These are phyloP conservation scores for Penicillium waksmanii DNA, from an alignment of 495 filamentous ascomycete species.

Conservation along the genomic window DNA sequence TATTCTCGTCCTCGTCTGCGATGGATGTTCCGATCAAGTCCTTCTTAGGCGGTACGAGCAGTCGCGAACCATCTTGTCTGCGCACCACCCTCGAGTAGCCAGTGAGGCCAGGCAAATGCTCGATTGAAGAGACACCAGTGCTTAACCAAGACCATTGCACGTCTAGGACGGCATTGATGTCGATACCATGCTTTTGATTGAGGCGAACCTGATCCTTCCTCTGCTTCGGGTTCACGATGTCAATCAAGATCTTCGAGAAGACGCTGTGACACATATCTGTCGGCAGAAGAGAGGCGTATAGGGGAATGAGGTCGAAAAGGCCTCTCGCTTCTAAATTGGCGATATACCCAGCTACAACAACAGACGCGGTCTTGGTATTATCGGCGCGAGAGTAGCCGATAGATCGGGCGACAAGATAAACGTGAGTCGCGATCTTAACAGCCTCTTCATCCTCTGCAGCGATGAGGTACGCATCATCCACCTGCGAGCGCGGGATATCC, in stretches of 20 bases:
- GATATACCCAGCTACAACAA: slow-evolving; percentile 73
- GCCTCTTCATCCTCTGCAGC: slow-evolving; percentile 46
- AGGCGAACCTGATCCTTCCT: slow-evolving; percentile 52
- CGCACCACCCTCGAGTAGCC: slow-evolving; percentile 38
- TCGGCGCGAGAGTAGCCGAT: slow-evolving; percentile 42
- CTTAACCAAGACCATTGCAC: slow-evolving; percentile 59
- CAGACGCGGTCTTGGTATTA: slow-evolving; percentile 34
- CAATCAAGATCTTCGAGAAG: slow-evolving; percentile 60
- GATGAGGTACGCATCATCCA: slow-evolving; percentile 43
- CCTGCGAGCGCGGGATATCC: slow-evolving; percentile 26
- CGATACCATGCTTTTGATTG: slow-evolving; percentile 57
- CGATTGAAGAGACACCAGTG: slow-evolving; percentile 33
- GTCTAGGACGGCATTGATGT: slow-evolving; percentile 55
- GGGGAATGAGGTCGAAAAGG: slow-evolving; percentile 74
- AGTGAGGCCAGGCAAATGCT: slow-evolving; percentile 34
- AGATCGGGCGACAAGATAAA: slow-evolving; percentile 50
- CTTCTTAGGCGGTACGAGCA: slow-evolving; percentile 51
- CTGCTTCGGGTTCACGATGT: slow-evolving; percentile 61
- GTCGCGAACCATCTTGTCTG: slow-evolving; percentile 37
- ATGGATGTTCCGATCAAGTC: slow-evolving; percentile 68
- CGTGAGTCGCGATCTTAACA: slow-evolving; percentile 49
- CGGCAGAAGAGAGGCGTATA: slow-evolving; percentile 81
- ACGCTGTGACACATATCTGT: slow-evolving; percentile 44
- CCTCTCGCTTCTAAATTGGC: slow-evolving; percentile 70
- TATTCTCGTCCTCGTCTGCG: slow-evolving; percentile 63